Conservation (phyloP, 495 filamentous ascomycete species). For the Aspergillus nanangensis region DNA sequence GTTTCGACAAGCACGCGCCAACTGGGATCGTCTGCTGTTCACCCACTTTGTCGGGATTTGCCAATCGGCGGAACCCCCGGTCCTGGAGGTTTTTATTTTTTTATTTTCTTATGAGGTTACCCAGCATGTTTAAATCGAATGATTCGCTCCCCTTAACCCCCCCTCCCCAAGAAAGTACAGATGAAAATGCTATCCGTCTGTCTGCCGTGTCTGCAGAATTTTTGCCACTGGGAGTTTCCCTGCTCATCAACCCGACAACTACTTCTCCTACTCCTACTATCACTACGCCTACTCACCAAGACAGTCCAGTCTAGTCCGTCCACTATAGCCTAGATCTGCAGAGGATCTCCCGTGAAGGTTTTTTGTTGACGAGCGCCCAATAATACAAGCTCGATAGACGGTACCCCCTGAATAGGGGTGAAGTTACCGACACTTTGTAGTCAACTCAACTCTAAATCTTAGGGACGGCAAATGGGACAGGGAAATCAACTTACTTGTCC, state of each 20-base stretch:
- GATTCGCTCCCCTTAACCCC: neutral
- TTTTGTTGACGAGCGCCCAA: slow-evolving; percentile 14
- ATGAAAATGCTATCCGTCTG: no score
- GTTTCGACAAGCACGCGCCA: slow-evolving; percentile 40
- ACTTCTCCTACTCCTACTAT: no score
- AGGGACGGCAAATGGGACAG: neutral
- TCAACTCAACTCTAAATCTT: slow-evolving; percentile 13
- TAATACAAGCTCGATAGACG: slow-evolving; percentile 25
- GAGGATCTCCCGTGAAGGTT: slow-evolving; percentile 45
- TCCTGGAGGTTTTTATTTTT: neutral
- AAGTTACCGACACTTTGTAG: slow-evolving; percentile 16
- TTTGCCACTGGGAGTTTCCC: no score
- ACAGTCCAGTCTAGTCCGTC: neutral
- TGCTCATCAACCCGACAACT: no score
- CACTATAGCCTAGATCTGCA: slow-evolving; percentile 28
- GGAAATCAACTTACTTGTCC: neutral
- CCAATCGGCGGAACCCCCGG: slow-evolving; percentile 5
- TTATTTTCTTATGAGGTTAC: neutral
- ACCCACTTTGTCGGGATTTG: slow-evolving; percentile 29
- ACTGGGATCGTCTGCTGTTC: slow-evolving; percentile 29
- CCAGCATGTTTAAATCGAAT: neutral
- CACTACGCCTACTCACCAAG: no score
- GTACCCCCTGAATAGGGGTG: slow-evolving; percentile 10
- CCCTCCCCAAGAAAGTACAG: neutral
- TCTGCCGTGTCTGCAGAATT: no score